A percentile compares a stretch with the other conserved stretches of the same genome.
Evolutionary conservation across 768 basidiomycete genomes (phyloP).

Genomic region (Basidioascus undulatus): DNA sequence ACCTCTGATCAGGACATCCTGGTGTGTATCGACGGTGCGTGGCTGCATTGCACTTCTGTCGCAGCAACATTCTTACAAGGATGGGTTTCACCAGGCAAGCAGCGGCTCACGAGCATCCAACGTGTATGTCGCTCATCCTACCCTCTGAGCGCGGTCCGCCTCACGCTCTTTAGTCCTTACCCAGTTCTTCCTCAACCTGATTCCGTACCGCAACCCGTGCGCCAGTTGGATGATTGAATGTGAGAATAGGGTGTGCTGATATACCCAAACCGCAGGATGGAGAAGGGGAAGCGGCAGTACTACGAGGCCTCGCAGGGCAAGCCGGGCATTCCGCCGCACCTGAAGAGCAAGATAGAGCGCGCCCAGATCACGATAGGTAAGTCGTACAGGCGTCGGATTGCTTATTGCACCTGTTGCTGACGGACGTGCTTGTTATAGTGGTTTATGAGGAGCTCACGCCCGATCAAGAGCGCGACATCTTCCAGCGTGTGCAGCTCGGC

Average conservation of each 20-base stretch:
- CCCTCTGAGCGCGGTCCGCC: no score
- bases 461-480: conserved; percentile 43
- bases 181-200: no score
- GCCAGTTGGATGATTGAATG: no score
- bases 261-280: conserved; percentile 1
- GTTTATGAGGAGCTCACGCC: conserved; percentile 37
- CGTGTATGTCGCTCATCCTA: conserved; percentile 1
- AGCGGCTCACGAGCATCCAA: conserved; percentile 12
- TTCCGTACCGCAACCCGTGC: no score
- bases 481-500: conserved; percentile 46
- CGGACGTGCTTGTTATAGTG: conserved; percentile 26
- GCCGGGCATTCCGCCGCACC: conserved; percentile 6
- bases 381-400: background rate
- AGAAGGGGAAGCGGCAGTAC: conserved; percentile 8
- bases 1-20: conserved; percentile 3
- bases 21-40: conserved; percentile 15
- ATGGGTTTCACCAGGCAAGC: no score
- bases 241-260: background rate
- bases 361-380: conserved; percentile 5
- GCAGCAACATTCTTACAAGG: no score
- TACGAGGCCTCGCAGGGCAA: background rate
- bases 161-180: no score
- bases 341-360: conserved; percentile 11
- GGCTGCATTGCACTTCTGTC: no score
- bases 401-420: background rate